Evolutionary conservation across 2,329 filamentous ascomycete species (phyloP).

Genomic region (Verticillium zaregamsianum): DNA sequence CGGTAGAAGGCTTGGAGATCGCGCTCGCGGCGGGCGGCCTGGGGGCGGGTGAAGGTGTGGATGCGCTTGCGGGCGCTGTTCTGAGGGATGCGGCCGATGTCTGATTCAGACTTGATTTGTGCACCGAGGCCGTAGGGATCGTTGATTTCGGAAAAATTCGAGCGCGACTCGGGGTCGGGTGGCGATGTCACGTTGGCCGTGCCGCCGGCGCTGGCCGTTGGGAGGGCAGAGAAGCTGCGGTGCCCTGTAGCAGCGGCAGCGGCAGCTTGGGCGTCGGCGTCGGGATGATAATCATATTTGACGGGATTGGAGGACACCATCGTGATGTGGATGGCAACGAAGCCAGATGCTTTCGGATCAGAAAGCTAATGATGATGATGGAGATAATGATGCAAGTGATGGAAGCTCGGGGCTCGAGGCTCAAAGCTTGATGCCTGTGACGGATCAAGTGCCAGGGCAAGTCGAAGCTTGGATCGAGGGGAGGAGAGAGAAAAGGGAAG

Average conservation of each 20-base stretch:
- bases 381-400: background rate
- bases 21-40: constrained; percentile 32
- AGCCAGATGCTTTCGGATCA: background rate
- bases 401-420: background rate
- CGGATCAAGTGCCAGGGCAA: constrained; percentile 2
- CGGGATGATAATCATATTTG: constrained; percentile 1
- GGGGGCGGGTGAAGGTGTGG: constrained; percentile 14
- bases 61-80: constrained; percentile 74
- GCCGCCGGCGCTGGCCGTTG: background rate
- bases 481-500: background rate
- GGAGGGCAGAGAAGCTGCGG: background rate
- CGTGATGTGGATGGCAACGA: background rate
- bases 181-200: background rate
- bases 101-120: constrained; percentile 70
- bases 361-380: background rate
- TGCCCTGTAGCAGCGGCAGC: background rate
- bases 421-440: background rate
- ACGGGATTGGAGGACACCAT: constrained; percentile 3
- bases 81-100: constrained; percentile 73
- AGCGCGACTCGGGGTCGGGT: constrained; percentile 10
- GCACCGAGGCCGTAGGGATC: constrained; percentile 80
- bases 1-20: constrained; percentile 81
- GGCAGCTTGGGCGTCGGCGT: background rate
- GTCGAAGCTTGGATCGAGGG: constrained; percentile 1
- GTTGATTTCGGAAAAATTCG: constrained; percentile 27